Conservation (phyloP, 805 yeast genomes). For the Clavispora fructus region DNA sequence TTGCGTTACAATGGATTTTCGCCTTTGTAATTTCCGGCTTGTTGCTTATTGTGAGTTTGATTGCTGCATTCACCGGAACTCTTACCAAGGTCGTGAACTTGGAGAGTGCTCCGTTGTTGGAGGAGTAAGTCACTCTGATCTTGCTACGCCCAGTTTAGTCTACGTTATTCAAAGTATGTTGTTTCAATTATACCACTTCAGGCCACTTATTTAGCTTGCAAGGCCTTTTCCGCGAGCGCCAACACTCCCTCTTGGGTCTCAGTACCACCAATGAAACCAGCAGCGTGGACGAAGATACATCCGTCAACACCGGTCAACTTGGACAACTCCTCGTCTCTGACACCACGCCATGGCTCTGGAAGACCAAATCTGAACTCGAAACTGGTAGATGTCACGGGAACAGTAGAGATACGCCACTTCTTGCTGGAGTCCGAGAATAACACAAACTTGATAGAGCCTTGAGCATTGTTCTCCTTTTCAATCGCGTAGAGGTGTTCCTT, state of each 20-base stretch:
- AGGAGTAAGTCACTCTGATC: slow-evolving; percentile 1
- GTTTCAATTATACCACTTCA: neutral
- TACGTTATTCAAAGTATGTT: neutral
- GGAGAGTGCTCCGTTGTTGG: slow-evolving; percentile 17
- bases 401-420: slow-evolving; percentile 87
- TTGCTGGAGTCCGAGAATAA: slow-evolving; percentile 70
- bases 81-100: slow-evolving; percentile 8
- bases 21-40: slow-evolving; percentile 62
- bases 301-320: slow-evolving; percentile 75
- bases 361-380: slow-evolving; percentile 83
- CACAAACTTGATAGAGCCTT: slow-evolving; percentile 64
- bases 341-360: slow-evolving; percentile 93
- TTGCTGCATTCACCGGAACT: slow-evolving; percentile 39
- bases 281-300: slow-evolving; percentile 90
- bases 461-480: slow-evolving; percentile 55
- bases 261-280: slow-evolving; percentile 97
- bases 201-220: slow-evolving; percentile 7
- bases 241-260: slow-evolving; percentile 73
- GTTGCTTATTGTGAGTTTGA: slow-evolving; percentile 46
- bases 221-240: slow-evolving; percentile 53
- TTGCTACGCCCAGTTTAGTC: neutral
- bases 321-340: slow-evolving; percentile 80
- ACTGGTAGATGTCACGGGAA: slow-evolving; percentile 70
- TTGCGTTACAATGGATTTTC: slow-evolving; percentile 85
- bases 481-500: slow-evolving; percentile 80